Evolutionary conservation across 2,329 filamentous ascomycete species (phyloP), one percentile per base, ranked within the genome.

Genomic region (Epichloe elymi): DNA sequence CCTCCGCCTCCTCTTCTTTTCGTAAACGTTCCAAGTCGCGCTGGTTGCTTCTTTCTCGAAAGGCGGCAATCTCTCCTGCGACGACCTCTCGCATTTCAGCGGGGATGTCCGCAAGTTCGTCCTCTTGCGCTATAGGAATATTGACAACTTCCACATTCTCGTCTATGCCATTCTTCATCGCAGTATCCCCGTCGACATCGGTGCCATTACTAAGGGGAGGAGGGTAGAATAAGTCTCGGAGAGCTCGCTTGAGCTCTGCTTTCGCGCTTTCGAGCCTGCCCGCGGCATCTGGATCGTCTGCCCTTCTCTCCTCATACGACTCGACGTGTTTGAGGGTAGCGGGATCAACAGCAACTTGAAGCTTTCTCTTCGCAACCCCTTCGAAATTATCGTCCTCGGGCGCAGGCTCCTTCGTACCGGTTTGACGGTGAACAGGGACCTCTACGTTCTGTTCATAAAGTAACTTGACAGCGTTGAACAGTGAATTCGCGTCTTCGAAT

Each of bases 21-120:
- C 83, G 83, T 37, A 95, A 70, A 3, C 93, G 85, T 66, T 98
- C 93, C 62, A 94, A 71, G 63, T 98, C 93, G 39, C 91, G 79
- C 54, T 86, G 82, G 53, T 83, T 95, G 59, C 91, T 96, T 19
- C 91, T 79, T 58, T 98, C 93, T 57, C 93, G 79, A 72, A 98
- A 98, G 0, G 90, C 87, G 0, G 88, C 83, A 60, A 98, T 98
- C 65, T 98, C 94, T 52, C 85, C 85, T 0, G 93, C 88, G 15
- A 98, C 93, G 0, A 88, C 90, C 64, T 95, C 93, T 23, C 93
- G 83, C 88, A 95, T 94, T 64, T 97, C 93, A 1, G 88, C 85
- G 0, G 93, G 93, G 46, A 98, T 96, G 61, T 98, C 93, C 19
- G 90, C 85, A 33, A 98, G 74, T 62, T 98, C 93, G 62, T 98